A percentile compares a stretch with the other conserved stretches of the same genome.
phyloP scores from a whole-genome alignment of 2,329 filamentous ascomycete species.

The Aspergillus japonicus region DNA sequence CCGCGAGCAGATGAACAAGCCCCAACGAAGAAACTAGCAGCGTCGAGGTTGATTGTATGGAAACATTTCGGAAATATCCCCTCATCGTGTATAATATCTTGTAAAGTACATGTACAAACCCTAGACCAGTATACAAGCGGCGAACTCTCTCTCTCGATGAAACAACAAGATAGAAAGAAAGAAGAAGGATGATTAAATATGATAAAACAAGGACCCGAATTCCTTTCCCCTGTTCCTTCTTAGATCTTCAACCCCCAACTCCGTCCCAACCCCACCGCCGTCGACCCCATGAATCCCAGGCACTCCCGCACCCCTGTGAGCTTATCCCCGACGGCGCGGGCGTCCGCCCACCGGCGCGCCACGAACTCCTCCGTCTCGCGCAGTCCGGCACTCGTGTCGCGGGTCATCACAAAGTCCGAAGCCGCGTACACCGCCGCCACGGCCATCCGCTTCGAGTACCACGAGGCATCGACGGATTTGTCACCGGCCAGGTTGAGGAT shows the following conservation, averaged over 20 bases:
- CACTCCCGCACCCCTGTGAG: slow-evolving; percentile 69
- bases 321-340: slow-evolving; percentile 60
- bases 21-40: background rate
- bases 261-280: slow-evolving; percentile 75
- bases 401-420: slow-evolving; percentile 91
- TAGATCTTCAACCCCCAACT: slow-evolving; percentile 84
- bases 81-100: background rate
- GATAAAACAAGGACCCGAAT: background rate
- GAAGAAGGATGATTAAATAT: background rate
- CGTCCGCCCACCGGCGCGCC: slow-evolving; percentile 70
- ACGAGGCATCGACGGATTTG: slow-evolving; percentile 74
- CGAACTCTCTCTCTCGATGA: background rate
- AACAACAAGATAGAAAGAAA: background rate
- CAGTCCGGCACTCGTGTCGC: slow-evolving; percentile 72
- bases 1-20: background rate
- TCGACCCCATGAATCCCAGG: slow-evolving; percentile 76
- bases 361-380: slow-evolving; percentile 77
- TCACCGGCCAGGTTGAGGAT: slow-evolving; percentile 88
- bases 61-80: background rate
- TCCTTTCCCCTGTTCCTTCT: background rate
- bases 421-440: slow-evolving; percentile 69
- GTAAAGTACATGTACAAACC: background rate
- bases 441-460: slow-evolving; percentile 74
- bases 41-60: background rate
- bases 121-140: background rate